phyloP scores from a whole-genome alignment of 2,329 filamentous ascomycete genomes.

The Exophiala bonariae region DNA sequence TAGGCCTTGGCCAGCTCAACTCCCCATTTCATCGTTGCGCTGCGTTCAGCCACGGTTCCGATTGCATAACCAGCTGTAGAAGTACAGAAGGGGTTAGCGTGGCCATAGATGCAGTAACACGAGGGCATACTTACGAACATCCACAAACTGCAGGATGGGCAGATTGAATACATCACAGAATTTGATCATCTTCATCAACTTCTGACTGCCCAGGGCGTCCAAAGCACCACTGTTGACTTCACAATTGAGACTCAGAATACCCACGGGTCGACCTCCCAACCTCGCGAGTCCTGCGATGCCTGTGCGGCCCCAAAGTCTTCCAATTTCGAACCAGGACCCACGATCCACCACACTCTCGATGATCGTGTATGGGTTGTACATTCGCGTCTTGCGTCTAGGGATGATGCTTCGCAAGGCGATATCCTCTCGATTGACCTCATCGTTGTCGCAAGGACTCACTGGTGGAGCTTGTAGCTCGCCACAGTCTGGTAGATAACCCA shows the following conservation, averaged over 20 bases:
- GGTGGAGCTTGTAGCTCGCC: slow-evolving; percentile 56
- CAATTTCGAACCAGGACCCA: slow-evolving; percentile 64
- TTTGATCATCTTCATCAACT: slow-evolving; percentile 60
- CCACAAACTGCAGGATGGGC: slow-evolving; percentile 63
- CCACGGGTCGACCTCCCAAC: slow-evolving; percentile 58
- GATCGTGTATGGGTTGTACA: slow-evolving; percentile 61
- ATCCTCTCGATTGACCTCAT: slow-evolving; percentile 52
- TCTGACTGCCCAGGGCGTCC: slow-evolving; percentile 61
- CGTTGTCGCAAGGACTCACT: slow-evolving; percentile 42
- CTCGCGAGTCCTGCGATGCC: slow-evolving; percentile 62
- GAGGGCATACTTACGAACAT: slow-evolving; percentile 47
- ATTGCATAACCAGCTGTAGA: slow-evolving; percentile 58
- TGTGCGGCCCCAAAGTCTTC: slow-evolving; percentile 62
- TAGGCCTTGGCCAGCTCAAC: slow-evolving; percentile 62
- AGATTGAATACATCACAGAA: slow-evolving; percentile 67
- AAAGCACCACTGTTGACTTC: slow-evolving; percentile 63
- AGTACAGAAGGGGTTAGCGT: slow-evolving; percentile 21
- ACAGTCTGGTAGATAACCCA: slow-evolving; percentile 59
- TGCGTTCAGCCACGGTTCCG: slow-evolving; percentile 62
- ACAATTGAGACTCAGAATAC: slow-evolving; percentile 61
- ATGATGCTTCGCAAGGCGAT: slow-evolving; percentile 58
- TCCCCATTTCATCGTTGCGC: slow-evolving; percentile 65
- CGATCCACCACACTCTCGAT: slow-evolving; percentile 58
- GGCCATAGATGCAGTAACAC: not conserved
- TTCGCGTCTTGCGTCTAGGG: slow-evolving; percentile 57